Conservation (phyloP, 192 early-diverging fungal genomes). For the Linnemannia zychae region DNA sequence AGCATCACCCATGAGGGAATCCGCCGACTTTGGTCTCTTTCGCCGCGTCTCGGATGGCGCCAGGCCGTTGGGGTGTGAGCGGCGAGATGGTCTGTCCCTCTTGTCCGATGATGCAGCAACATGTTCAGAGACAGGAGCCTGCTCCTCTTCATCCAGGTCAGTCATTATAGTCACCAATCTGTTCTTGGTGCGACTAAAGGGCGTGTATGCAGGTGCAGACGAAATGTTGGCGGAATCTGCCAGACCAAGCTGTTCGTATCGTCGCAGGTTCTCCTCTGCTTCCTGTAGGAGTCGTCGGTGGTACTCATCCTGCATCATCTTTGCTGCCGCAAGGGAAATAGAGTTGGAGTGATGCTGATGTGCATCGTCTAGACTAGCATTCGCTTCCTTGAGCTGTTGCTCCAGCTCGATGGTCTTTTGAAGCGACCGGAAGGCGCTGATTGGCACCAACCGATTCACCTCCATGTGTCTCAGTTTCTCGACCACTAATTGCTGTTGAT, state of each 20-base stretch:
- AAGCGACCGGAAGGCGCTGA: constrained; percentile 56
- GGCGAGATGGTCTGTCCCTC: constrained; percentile 6
- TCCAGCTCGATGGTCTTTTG: constrained; percentile 34
- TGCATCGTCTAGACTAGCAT: neutral
- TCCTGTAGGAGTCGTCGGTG: constrained; percentile 60
- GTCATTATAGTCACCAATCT: constrained; percentile 6
- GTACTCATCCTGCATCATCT: constrained; percentile 46
- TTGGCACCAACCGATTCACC: constrained; percentile 58
- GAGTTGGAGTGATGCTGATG: constrained; percentile 24
- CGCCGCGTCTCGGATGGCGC: constrained; percentile 1
- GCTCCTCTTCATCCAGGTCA: neutral
- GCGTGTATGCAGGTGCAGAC: constrained; percentile 20
- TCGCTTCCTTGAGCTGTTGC: constrained; percentile 7
- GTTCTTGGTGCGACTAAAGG: constrained; percentile 46
- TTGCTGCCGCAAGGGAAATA: constrained; percentile 38
- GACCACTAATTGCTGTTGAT: constrained; percentile 66
- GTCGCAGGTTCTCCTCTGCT: constrained; percentile 59
- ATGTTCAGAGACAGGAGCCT: neutral
- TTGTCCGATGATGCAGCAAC: constrained; percentile 12
- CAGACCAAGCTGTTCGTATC: constrained; percentile 64
- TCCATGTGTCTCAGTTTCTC: constrained; percentile 65
- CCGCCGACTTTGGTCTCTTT: constrained; percentile 19
- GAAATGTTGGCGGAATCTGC: constrained; percentile 33
- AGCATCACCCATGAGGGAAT: neutral
- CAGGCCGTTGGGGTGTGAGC: neutral